phyloP scores from a whole-genome alignment of 805 yeast genomes.

The Metschnikowia proteae region DNA sequence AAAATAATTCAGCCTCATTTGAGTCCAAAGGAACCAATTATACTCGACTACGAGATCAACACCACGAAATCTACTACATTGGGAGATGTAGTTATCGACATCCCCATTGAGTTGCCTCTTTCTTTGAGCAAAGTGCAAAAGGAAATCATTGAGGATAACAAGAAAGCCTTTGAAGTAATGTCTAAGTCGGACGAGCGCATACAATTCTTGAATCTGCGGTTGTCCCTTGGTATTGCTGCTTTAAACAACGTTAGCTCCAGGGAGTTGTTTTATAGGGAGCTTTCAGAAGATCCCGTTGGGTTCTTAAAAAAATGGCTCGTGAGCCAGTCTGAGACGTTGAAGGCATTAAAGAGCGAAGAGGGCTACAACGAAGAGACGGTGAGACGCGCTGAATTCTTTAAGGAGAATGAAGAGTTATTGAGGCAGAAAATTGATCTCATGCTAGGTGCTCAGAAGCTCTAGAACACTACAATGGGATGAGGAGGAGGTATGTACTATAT shows the following conservation, averaged over 20 bases:
- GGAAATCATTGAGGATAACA: slow-evolving; percentile 35
- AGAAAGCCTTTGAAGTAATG: slow-evolving; percentile 40
- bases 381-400: slow-evolving; percentile 74
- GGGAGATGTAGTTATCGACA: slow-evolving; percentile 77
- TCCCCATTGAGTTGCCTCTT: slow-evolving; percentile 45
- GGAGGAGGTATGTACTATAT: slow-evolving; percentile 2
- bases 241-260: slow-evolving; percentile 57
- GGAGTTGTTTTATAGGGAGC: slow-evolving; percentile 70
- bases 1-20: slow-evolving; percentile 65
- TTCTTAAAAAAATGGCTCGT: slow-evolving; percentile 72
- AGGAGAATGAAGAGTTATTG: slow-evolving; percentile 62
- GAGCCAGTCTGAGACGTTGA: slow-evolving; percentile 79
- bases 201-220: slow-evolving; percentile 40
- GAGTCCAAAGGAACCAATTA: slow-evolving; percentile 78
- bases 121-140: slow-evolving; percentile 34
- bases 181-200: slow-evolving; percentile 43
- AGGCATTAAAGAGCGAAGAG: slow-evolving; percentile 84
- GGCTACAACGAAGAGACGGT: slow-evolving; percentile 86
- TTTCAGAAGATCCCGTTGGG: slow-evolving; percentile 72
- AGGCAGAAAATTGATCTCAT: slow-evolving; percentile 76
- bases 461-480: neutral
- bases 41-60: slow-evolving; percentile 67
- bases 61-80: slow-evolving; percentile 75
- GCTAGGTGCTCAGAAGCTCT: slow-evolving; percentile 44
- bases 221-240: slow-evolving; percentile 49